Percentiles rank a stretch among this genome's conserved stretches.
Conservation (phyloP, 2,329 filamentous ascomycete genomes). For the Colletotrichum lindemuthianum region DNA sequence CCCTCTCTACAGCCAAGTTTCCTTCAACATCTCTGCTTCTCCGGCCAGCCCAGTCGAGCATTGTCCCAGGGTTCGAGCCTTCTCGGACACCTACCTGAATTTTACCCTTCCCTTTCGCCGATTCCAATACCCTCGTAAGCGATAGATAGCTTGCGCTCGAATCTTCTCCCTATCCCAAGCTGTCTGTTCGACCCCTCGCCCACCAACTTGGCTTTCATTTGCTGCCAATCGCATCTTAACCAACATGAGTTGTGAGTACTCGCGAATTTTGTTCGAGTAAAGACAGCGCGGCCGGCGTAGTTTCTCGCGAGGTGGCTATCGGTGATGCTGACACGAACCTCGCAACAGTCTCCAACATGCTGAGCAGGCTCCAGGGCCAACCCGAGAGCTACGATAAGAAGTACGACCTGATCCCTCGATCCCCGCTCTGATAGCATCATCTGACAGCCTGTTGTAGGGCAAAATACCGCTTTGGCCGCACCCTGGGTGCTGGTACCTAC, state of each 20-base stretch:
- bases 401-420: conserved; percentile 58
- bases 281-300: not conserved
- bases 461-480: conserved; percentile 91
- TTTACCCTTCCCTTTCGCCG: conserved; percentile 25
- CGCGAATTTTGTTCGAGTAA: not conserved
- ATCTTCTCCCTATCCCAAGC: conserved; percentile 19
- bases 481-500: conserved; percentile 96
- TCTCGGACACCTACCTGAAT: conserved; percentile 21
- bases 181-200: conserved; percentile 15
- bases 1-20: conserved; percentile 30
- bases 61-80: conserved; percentile 27
- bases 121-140: conserved; percentile 16
- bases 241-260: conserved; percentile 54
- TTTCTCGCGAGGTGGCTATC: not conserved
- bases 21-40: conserved; percentile 33
- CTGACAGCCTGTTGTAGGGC: conserved; percentile 61
- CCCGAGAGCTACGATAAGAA: conserved; percentile 99
- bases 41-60: not conserved
- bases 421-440: conserved; percentile 18
- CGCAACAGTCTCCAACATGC: conserved; percentile 80
- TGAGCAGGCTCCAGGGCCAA: conserved; percentile 95
- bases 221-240: not conserved
- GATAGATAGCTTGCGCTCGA: conserved; percentile 15
- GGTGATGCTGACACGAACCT: conserved; percentile 39
- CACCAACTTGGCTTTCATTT: not conserved